These are phyloP conservation scores for Ambrosia trifida DNA, from an alignment of 129 eudicot species.

Conservation along the genomic window DNA sequence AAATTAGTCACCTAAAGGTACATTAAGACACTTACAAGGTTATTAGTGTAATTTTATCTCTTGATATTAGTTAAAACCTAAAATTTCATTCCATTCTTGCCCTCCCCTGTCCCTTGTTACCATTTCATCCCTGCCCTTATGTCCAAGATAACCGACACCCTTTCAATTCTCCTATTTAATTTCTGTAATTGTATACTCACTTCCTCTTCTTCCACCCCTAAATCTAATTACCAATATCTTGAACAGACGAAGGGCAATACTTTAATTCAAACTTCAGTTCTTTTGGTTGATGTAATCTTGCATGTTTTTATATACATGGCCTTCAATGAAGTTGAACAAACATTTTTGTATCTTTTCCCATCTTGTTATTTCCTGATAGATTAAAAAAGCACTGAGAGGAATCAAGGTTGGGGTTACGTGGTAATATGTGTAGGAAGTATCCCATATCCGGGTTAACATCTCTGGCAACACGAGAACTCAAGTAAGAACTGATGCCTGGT, in stretches of 20 bases:
- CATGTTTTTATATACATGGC: background rate
- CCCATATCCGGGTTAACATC: constrained; percentile 80
- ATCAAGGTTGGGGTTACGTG: constrained; percentile 97
- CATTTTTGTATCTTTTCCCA: background rate
- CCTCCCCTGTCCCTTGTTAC: too few relatives aligned
- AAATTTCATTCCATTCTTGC: too few relatives aligned
- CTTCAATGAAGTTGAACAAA: background rate
- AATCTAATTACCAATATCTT: constrained; percentile 3
- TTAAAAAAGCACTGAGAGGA: constrained; percentile 90
- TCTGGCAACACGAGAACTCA: constrained; percentile 88
- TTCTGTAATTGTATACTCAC: too few relatives aligned
- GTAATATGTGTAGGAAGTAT: constrained; percentile 77
- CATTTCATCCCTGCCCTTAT: too few relatives aligned
- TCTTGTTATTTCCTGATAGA: constrained; percentile 32
- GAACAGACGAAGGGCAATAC: background rate
- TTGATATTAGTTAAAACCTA: too few relatives aligned
- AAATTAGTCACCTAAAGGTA: too few relatives aligned
- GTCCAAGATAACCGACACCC: too few relatives aligned
- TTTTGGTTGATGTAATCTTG: background rate
- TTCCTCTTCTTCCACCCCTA: too few relatives aligned
- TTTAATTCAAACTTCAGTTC: background rate
- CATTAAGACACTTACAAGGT: too few relatives aligned
- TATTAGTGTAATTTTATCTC: too few relatives aligned
- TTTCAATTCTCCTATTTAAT: too few relatives aligned
- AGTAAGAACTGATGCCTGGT: constrained; percentile 45